Percentiles rank a stretch among this genome's conserved stretches.
Conservation (phyloP, 805 yeast genomes). For the Ogataea glucozyma region DNA sequence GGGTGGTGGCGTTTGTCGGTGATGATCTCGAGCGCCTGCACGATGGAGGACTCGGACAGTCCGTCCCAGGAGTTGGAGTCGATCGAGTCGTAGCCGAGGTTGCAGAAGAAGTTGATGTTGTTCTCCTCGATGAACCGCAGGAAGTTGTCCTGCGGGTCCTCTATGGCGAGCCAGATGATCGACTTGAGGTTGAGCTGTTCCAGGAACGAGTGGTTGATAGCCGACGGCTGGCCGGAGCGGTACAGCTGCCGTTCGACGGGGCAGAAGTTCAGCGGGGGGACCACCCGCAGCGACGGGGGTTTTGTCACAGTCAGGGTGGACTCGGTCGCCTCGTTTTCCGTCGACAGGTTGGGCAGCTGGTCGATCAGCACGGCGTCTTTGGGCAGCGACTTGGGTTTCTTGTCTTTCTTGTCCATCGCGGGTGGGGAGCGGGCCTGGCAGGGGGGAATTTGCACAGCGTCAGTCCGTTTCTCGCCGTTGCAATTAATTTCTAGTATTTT, state of each 20-base stretch:
- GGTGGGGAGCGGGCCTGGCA: too few relatives aligned
- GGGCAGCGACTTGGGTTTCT: constrained; percentile 18
- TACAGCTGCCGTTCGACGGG: constrained; percentile 89
- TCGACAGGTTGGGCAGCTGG: constrained; percentile 26
- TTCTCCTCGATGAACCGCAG: constrained; percentile 76
- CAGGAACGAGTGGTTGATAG: constrained; percentile 87
- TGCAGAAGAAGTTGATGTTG: constrained; percentile 77
- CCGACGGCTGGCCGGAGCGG: constrained; percentile 92
- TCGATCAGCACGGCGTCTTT: constrained; percentile 28
- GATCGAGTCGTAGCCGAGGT: constrained; percentile 57
- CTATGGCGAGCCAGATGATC: constrained; percentile 92
- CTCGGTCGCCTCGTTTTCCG: constrained; percentile 23
- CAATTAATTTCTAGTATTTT: neutral
- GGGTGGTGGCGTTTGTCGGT: constrained; percentile 78
- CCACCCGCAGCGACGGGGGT: constrained; percentile 67
- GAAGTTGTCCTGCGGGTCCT: constrained; percentile 90
- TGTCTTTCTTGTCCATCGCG: constrained; percentile 15
- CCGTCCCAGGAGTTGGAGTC: constrained; percentile 92
- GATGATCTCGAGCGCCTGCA: constrained; percentile 75
- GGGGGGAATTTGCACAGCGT: too few relatives aligned
- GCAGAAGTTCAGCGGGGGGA: constrained; percentile 93
- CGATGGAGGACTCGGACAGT: constrained; percentile 76
- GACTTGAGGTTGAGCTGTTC: constrained; percentile 72
- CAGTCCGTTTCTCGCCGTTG: too few relatives aligned
- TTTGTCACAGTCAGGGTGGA: constrained; percentile 37